These are phyloP conservation scores for Laetiporus sulphureus DNA, from an alignment of 1,284 basidiomycete genomes.

Conservation along the genomic window DNA sequence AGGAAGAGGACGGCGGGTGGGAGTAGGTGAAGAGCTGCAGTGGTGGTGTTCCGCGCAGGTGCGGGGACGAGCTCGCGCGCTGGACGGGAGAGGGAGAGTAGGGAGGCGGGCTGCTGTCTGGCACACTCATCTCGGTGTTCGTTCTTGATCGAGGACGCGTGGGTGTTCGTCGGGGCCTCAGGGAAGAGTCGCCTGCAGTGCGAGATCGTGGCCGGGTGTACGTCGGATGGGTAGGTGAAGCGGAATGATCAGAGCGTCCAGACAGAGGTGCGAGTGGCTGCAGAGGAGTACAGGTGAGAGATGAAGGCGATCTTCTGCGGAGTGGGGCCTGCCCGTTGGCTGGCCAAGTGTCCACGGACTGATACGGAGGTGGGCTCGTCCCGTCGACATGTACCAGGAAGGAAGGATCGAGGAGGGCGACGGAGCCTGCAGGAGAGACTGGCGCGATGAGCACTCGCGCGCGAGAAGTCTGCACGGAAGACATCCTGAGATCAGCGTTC, in stretches of 20 bases:
- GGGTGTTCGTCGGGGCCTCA: background rate
- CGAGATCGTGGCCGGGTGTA: background rate
- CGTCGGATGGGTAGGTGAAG: too few species aligned
- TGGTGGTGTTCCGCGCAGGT: background rate
- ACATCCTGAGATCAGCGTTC: too few species aligned
- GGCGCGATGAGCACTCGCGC: too few species aligned
- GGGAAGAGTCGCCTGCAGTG: background rate
- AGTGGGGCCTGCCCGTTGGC: too few species aligned
- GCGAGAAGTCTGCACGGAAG: too few species aligned
- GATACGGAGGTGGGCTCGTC: background rate
- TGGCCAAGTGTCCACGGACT: too few species aligned
- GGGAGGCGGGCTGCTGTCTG: constrained; percentile 7
- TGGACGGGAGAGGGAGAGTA: constrained; percentile 3
- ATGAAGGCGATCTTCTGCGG: too few species aligned
- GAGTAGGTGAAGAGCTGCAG: constrained; percentile 1
- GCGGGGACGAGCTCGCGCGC: background rate
- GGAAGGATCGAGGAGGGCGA: too few species aligned
- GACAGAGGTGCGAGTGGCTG: too few species aligned
- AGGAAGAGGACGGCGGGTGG: background rate
- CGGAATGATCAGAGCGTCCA: too few species aligned
- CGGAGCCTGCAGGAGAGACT: too few species aligned
- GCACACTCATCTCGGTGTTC: constrained; percentile 1
- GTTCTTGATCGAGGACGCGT: background rate
- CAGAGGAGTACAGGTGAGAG: background rate
- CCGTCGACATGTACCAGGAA: too few species aligned